These are phyloP conservation scores for Capsicum baccatum DNA, from an alignment of 257 asterid species.

Conservation along the genomic window DNA sequence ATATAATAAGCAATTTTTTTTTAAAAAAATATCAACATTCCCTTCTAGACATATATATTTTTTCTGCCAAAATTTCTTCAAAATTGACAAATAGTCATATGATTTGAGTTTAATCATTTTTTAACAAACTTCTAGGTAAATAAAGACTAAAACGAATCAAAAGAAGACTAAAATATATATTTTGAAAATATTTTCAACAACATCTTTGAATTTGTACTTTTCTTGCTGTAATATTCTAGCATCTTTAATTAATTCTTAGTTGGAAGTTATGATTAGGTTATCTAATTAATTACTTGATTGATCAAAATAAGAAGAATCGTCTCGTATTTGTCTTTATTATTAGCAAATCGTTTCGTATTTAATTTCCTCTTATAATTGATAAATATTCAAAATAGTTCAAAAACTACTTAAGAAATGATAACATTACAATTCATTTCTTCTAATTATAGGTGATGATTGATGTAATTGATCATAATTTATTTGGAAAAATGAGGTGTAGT, in stretches of 20 bases:
- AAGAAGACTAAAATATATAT: neutral
- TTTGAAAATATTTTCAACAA: constrained; percentile 2
- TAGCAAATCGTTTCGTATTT: neutral
- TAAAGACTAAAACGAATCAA: neutral
- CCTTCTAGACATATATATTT: neutral
- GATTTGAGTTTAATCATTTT: constrained; percentile 3
- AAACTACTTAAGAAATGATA: neutral
- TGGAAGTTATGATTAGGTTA: constrained; percentile 22
- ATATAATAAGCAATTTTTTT: too few relatives aligned
- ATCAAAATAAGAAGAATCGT: neutral
- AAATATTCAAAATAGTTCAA: neutral
- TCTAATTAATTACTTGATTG: constrained; percentile 21
- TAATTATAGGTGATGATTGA: too few relatives aligned
- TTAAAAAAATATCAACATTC: neutral
- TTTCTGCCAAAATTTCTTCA: neutral
- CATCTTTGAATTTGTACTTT: neutral
- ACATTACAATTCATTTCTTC: too few relatives aligned
- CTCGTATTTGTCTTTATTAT: neutral
- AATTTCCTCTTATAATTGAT: neutral
- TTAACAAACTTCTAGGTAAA: neutral
- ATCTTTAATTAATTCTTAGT: constrained; percentile 12
- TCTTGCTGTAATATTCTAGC: neutral
- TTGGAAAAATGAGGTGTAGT: neutral
- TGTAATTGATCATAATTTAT: neutral
- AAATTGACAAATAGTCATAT: constrained; percentile 20